Conservation (phyloP, 768 basidiomycete genomes). For the Hygrocybe coccinea region DNA sequence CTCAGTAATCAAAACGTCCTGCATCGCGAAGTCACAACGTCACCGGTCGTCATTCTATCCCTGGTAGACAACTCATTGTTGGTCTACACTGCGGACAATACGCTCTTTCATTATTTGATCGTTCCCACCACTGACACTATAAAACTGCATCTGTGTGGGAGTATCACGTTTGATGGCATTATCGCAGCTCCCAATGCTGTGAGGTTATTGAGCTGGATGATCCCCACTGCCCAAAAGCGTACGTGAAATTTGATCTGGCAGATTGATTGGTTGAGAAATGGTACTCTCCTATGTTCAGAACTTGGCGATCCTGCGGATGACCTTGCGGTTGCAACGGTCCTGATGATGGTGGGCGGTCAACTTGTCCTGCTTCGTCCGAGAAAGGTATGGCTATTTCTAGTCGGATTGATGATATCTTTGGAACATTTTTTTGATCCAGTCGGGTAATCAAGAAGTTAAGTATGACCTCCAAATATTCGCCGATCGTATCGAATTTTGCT, state of each 20-base stretch:
- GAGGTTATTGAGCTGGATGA: conserved; percentile 93
- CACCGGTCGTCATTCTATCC: conserved; percentile 81
- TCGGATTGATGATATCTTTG: not conserved
- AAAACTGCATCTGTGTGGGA: conserved; percentile 85
- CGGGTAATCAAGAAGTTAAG: conserved; percentile 81
- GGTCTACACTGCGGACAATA: conserved; percentile 93
- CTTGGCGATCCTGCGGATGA: conserved; percentile 93
- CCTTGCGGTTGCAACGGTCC: conserved; percentile 86
- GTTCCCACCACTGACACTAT: conserved; percentile 79
- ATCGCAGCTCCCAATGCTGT: conserved; percentile 81
- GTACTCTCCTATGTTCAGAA: conserved; percentile 47
- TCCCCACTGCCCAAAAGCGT: conserved; percentile 92
- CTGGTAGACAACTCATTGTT: conserved; percentile 92
- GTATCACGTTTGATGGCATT: conserved; percentile 89
- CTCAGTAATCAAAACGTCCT: conserved; percentile 78
- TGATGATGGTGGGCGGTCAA: conserved; percentile 93
- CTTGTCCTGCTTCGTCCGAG: conserved; percentile 84
- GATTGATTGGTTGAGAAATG: not conserved
- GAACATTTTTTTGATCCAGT: conserved; percentile 38
- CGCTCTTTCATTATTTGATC: conserved; percentile 86
- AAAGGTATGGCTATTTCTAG: conserved; percentile 49
- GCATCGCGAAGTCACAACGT: conserved; percentile 69
- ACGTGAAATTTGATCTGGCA: conserved; percentile 23
- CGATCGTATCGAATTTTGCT: conserved; percentile 96
- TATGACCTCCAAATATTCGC: conserved; percentile 98